A percentile compares a stretch with the other conserved stretches of the same genome.
phyloP scores from a whole-genome alignment of 208 protist genomes.

The Phytomonas francai region DNA sequence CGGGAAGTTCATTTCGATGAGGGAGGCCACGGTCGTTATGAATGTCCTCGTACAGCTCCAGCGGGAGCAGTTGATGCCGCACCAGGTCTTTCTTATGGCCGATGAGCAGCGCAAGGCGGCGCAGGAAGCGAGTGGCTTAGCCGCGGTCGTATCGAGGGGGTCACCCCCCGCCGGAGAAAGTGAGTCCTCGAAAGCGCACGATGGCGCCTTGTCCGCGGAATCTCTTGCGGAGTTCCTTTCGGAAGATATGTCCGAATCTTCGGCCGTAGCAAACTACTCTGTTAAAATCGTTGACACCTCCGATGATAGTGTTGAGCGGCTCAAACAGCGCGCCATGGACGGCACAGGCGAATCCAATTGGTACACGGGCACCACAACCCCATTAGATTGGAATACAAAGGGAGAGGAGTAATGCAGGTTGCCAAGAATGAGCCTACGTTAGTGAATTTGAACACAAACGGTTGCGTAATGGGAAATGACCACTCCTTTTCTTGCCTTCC shows the following conservation, averaged over 20 bases:
- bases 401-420: too few species aligned
- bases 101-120: conserved; percentile 40
- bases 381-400: conserved; percentile 2
- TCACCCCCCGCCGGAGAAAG: background rate
- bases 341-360: conserved; percentile 38
- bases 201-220: conserved; percentile 37
- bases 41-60: conserved; percentile 75
- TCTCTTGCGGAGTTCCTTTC: conserved; percentile 59
- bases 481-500: too few species aligned
- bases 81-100: conserved; percentile 66
- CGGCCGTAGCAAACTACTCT: conserved; percentile 20
- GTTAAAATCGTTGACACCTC: conserved; percentile 30
- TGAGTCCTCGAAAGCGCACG: background rate
- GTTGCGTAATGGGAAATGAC: too few species aligned
- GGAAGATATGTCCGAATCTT: conserved; percentile 13
- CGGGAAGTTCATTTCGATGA: conserved; percentile 86
- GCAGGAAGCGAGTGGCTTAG: conserved; percentile 15
- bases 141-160: conserved; percentile 29
- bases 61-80: conserved; percentile 77
- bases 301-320: conserved; percentile 46
- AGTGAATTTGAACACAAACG: too few species aligned
- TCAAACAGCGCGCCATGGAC: conserved; percentile 53
- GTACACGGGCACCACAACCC: conserved; percentile 42
- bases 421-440: too few species aligned
- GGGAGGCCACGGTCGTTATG: conserved; percentile 83